phyloP scores from a whole-genome alignment of 2,329 filamentous ascomycete genomes.

The Trichoderma sp. region DNA sequence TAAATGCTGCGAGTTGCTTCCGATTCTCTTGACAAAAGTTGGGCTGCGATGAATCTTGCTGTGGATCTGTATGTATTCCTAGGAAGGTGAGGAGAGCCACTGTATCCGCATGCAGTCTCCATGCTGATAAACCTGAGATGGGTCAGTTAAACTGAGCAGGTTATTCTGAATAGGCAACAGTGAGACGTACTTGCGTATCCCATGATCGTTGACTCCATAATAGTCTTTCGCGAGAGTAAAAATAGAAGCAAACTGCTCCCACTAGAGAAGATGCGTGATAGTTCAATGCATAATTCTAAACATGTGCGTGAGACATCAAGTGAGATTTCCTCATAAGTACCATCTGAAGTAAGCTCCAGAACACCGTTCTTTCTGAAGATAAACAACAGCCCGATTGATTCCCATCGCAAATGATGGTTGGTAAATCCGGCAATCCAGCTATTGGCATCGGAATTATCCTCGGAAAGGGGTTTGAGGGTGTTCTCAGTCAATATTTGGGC shows the following conservation, averaged over 20 bases:
- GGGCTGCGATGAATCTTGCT: background rate
- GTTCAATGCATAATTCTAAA: background rate
- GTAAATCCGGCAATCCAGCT: background rate
- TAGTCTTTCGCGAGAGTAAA: background rate
- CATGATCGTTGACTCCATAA: background rate
- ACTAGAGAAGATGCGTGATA: background rate
- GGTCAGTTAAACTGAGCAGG: background rate
- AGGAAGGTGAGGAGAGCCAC: background rate
- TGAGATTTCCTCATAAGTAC: background rate
- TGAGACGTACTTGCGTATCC: background rate
- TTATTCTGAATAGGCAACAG: background rate
- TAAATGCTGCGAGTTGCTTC: background rate
- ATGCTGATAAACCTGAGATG: background rate
- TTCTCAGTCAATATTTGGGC: background rate
- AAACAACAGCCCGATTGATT: background rate
- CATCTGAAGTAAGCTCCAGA: background rate
- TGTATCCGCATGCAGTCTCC: background rate
- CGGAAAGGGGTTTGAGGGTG: background rate
- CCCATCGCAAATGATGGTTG: background rate
- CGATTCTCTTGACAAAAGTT: background rate
- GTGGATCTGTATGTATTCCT: background rate
- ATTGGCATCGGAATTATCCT: background rate
- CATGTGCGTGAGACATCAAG: background rate
- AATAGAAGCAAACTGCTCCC: background rate
- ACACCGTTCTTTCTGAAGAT: background rate